Base-by-base conservation (phyloP, 768 basidiomycete genomes). In the Guyanaporus albipodus region DNA sequence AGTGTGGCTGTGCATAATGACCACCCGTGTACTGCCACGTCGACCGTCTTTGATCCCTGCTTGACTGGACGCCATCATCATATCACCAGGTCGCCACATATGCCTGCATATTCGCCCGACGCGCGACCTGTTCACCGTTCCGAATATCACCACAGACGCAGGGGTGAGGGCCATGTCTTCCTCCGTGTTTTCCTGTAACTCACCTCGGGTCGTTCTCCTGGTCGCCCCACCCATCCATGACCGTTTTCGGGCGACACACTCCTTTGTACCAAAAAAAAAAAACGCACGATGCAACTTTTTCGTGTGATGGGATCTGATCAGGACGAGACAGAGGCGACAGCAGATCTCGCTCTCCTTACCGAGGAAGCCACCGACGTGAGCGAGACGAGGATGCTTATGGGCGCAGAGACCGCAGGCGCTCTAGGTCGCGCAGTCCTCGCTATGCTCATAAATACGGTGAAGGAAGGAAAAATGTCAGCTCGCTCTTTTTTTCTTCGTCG, bases 321-420 rank as follows among this genome's bases (percentile, higher is more conserved):
- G 62, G 29, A 33, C 56, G 54, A 24, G 46, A 53, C 21, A 44
- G 62, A 33, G 54, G 45, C 37, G 33, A 50, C 44, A 58, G 55
- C 36, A 41, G 64, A 36, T 64, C 63, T 38, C 54, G 54, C 29
- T 66, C 63, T 35, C 61, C 64, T 10, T 48, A 45, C 18, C 42
- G 57, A 28, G 38, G 35, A 26, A 39, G 8, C 26, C 42, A 31
- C 23, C 45, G 36, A 23, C 44, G 34, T 39, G 59, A 55, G 22
- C 46, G 33, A 17, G 49, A 52, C 24, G 44, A 45, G 2, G 53
- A 50, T 9, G 40, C 48, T 8, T 23, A 46, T 35, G 18, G 34
- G 10, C 55, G 38, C 21, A 43, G 36, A 23, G 50, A 42, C 17
- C 50, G 43, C 33, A 44, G 35, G 19, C 61, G 37, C n/a, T 66